Conservation (phyloP, 208 protist genomes). For the Perkinsela sp. region DNA sequence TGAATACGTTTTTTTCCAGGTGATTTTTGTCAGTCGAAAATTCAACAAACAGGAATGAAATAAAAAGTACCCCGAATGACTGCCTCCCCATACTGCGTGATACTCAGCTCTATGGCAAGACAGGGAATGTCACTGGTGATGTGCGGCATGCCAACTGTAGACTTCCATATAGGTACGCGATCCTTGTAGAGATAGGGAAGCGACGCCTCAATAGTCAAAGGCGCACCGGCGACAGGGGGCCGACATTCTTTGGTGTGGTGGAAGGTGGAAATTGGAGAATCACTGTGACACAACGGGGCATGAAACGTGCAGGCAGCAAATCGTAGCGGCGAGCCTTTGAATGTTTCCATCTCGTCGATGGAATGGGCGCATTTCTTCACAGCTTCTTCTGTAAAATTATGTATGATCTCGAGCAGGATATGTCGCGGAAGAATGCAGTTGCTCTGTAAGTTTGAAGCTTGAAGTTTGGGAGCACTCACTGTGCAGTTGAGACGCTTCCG, state of each 20-base stretch:
- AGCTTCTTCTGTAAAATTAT: background rate
- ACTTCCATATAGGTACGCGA: background rate
- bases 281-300: background rate
- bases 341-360: too few species aligned
- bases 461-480: background rate
- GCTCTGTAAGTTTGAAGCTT: background rate
- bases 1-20: background rate
- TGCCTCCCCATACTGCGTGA: background rate
- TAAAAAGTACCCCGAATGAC: background rate
- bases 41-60: background rate
- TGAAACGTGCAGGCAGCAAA: background rate
- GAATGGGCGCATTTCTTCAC: too few species aligned
- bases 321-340: background rate
- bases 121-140: background rate
- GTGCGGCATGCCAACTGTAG: background rate
- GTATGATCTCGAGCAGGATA: background rate
- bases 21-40: background rate
- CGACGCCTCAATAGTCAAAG: background rate
- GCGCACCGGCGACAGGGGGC: background rate
- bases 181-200: background rate
- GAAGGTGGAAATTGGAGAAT: background rate
- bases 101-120: background rate
- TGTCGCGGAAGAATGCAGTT: background rate
- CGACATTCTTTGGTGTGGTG: background rate
- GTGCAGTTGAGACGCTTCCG: background rate